Evolutionary conservation across 192 early-diverging fungal genomes (phyloP).

Genomic region (Pilaira anomala): DNA sequence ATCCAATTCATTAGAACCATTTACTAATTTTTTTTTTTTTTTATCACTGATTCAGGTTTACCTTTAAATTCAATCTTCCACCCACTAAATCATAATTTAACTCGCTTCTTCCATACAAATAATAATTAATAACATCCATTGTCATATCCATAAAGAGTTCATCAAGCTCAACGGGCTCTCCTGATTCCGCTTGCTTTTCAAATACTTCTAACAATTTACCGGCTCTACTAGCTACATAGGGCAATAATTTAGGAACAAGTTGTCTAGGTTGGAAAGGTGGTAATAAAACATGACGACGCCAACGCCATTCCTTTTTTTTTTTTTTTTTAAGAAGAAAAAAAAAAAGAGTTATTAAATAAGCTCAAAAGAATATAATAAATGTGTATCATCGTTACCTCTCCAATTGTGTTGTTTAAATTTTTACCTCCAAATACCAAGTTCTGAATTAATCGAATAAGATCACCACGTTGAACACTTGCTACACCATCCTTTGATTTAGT

Average conservation of each 20-base stretch:
- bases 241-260: slow-evolving; percentile 29
- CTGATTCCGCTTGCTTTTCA: slow-evolving; percentile 3
- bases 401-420: slow-evolving; percentile 33
- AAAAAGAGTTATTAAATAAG: too few species aligned
- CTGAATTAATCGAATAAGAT: slow-evolving; percentile 27
- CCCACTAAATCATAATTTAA: slow-evolving; percentile 30
- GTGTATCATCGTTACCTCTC: slow-evolving; percentile 21
- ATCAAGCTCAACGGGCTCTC: slow-evolving; percentile 29
- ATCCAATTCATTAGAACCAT: neutral
- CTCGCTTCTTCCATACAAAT: slow-evolving; percentile 35
- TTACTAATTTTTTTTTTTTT: neutral
- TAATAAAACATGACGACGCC: slow-evolving; percentile 34
- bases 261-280: slow-evolving; percentile 33
- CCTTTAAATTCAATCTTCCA: slow-evolving; percentile 28
- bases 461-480: slow-evolving; percentile 26
- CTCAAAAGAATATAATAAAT: neutral
- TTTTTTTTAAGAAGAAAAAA: neutral
- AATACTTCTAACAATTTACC: neutral
- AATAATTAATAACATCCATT: slow-evolving; percentile 40
- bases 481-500: slow-evolving; percentile 11
- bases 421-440: slow-evolving; percentile 34
- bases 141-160: slow-evolving; percentile 30
- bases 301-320: slow-evolving; percentile 33
- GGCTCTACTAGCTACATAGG: slow-evolving; percentile 25
- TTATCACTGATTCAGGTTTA: neutral